Evolutionary conservation across 2,329 filamentous ascomycete genomes (phyloP).

Genomic region (Arthrobotrys megalospora): DNA sequence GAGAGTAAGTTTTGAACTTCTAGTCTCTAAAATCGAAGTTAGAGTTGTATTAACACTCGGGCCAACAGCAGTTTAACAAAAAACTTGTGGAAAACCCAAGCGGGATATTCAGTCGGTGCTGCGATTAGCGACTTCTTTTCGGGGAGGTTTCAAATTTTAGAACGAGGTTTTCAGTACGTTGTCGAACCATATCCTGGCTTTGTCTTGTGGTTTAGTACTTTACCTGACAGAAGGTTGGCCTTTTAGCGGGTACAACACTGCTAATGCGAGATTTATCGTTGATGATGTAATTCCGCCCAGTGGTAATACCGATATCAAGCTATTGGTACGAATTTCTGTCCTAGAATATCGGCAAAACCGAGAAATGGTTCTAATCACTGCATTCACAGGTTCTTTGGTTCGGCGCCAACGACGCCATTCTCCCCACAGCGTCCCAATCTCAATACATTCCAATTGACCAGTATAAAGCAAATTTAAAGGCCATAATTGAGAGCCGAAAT

Average conservation of each 20-base stretch:
- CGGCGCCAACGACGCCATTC: constrained; percentile 88
- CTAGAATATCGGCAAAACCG: no score
- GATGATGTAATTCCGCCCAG: constrained; percentile 79
- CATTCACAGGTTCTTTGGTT: constrained; percentile 79
- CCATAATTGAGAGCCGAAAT: constrained; percentile 80
- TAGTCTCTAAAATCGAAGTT: background rate
- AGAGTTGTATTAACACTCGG: background rate
- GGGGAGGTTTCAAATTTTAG: constrained; percentile 86
- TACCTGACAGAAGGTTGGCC: background rate
- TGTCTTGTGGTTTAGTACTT: no score
- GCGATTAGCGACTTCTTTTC: constrained; percentile 66
- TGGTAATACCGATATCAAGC: constrained; percentile 75
- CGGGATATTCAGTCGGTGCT: constrained; percentile 28
- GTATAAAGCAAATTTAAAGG: constrained; percentile 80
- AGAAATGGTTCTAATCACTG: background rate
- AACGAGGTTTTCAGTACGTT: constrained; percentile 80
- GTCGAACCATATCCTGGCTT: constrained; percentile 5
- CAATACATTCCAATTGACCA: constrained; percentile 83
- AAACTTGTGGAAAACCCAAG: constrained; percentile 19
- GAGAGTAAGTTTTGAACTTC: constrained; percentile 9
- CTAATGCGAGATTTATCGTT: constrained; percentile 79
- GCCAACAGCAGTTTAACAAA: constrained; percentile 25
- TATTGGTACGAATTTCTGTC: constrained; percentile 73
- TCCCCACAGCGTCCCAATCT: constrained; percentile 76
- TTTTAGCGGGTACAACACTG: constrained; percentile 83